Conservation (phyloP, 179 eudicot genomes). For the Sideroxylon spinosum region DNA sequence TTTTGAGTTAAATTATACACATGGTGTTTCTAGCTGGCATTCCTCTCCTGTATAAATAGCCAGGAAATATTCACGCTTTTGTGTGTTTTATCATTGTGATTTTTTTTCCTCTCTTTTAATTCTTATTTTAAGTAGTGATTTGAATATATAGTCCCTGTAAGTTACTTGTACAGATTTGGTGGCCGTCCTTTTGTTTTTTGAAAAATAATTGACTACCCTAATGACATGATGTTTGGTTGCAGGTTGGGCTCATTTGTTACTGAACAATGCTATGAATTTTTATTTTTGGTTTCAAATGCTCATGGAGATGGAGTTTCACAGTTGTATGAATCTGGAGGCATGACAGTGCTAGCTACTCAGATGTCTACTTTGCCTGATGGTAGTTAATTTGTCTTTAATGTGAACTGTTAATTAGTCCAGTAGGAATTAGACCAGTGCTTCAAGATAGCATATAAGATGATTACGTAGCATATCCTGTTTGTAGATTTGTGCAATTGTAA, state of each 20-base stretch:
- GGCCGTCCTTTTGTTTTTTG: not conserved
- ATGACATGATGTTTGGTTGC: constrained; percentile 20
- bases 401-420: not conserved
- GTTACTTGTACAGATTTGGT: not conserved
- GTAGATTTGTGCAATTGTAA: not conserved
- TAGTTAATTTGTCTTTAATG: constrained; percentile 20
- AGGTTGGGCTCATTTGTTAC: constrained; percentile 43
- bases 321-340: constrained; percentile 55
- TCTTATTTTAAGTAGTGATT: not conserved
- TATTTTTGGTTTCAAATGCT: constrained; percentile 48
- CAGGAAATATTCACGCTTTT: not conserved
- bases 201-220: not conserved
- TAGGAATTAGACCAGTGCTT: not conserved
- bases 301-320: constrained; percentile 44
- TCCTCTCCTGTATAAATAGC: too few relatives aligned
- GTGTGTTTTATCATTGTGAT: not conserved
- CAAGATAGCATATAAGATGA: not conserved
- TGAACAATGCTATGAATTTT: constrained; percentile 68
- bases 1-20: too few relatives aligned
- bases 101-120: not conserved
- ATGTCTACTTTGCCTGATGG: constrained; percentile 60
- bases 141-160: not conserved
- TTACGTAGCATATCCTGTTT: too few relatives aligned
- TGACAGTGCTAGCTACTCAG: constrained; percentile 53
- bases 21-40: too few relatives aligned